Evolutionary conservation across 2,329 filamentous ascomycete species (phyloP).

Genomic region (Alternaria hordeiaustralica): DNA sequence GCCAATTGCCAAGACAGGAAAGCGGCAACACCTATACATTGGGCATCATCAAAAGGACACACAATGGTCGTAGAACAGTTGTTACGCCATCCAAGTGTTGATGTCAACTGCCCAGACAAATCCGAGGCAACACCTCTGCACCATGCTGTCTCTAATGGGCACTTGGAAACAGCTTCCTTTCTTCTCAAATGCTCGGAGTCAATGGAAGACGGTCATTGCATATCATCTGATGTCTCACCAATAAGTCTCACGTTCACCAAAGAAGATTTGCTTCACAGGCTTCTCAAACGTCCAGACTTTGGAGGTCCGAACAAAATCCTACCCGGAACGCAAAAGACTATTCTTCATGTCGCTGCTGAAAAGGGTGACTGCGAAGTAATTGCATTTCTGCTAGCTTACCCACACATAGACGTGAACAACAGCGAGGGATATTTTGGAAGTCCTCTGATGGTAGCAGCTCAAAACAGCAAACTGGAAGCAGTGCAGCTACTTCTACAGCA

Average conservation of each 20-base stretch:
- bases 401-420: not conserved
- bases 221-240: rapidly evolving
- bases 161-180: not conserved
- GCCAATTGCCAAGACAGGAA: not conserved
- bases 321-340: rapidly evolving
- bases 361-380: not conserved
- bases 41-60: not conserved
- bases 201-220: rapidly evolving
- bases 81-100: not conserved
- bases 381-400: not conserved
- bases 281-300: not conserved
- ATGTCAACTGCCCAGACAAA: not conserved
- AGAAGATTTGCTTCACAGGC: not conserved
- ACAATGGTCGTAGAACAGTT: not conserved
- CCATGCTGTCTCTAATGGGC: not conserved
- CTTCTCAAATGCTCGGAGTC: not conserved
- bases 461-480: not conserved
- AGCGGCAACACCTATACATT: not conserved
- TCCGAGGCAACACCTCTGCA: not conserved
- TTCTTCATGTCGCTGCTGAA: not conserved
- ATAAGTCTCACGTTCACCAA: not conserved
- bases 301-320: not conserved
- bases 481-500: not conserved
- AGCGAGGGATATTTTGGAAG: rapidly evolving
- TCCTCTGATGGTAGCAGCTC: not conserved